Evolutionary conservation across 495 filamentous ascomycete genomes (phyloP), one percentile per base, ranked within the genome.

Genomic region (Niebla homalea): DNA sequence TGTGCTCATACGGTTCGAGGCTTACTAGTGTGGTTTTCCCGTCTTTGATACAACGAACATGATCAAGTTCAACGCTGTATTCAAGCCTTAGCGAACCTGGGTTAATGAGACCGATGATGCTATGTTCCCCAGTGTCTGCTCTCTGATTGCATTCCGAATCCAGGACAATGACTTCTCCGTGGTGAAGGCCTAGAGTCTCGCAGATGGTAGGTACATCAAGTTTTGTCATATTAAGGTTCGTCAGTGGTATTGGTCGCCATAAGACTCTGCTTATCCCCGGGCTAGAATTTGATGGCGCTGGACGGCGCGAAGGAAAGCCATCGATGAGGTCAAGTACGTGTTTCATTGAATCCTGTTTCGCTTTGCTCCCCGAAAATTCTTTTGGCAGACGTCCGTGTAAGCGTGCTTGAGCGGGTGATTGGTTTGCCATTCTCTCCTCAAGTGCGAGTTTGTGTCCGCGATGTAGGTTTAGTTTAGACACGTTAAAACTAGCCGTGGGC

Each of bases 61-160:
- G 57, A 5, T 63, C 48, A 11, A 67, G 67, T 2, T 71, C 71
- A 16, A 63, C 62, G 20, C 65, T 68, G 45, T 85, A 77, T 42
- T 77, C 72, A 4, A 85, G 49, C 15, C 67, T 69, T 51, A 76
- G 49, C 5, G 75, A 64, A 23, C 73, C 60, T 18, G 73, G 67
- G 3, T 72, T 61, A n/a, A 79, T 64, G 5, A 81, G 57, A 0
- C 78, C 84, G 47, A 87, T 73, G 48, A 88, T 85, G 53, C 78
- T 85, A 57, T 76, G 83, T 45, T 76, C 62, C 1, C 83, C 83
- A 15, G 74, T 73, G 12, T 77, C 73, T 49, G 47, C 51, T 46
- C 56, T 57, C 43, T 51, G 58, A 46, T 51, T 65, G 12, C 23
- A 15, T 48, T 58, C 69, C 4, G 78, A 83, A 32, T 78, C 80